Conservation (phyloP, 2,329 filamentous ascomycete species). For the Boeremia lycopersici region DNA sequence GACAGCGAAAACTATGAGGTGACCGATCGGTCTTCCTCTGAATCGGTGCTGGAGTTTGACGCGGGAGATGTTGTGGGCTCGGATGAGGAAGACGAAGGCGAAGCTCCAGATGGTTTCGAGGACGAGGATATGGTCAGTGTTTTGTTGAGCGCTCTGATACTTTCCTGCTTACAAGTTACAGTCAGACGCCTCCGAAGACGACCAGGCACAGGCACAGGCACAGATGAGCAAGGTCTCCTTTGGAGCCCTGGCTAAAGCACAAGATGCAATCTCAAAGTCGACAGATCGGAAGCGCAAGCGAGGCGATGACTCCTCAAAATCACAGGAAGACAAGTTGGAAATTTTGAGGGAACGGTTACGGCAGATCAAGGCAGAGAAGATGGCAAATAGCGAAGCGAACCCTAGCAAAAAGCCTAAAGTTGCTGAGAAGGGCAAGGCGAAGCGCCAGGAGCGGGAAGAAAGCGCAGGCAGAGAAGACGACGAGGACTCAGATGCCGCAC, state of each 20-base stretch:
- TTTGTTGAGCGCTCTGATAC: accelerated
- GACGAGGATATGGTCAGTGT: slow-evolving; percentile 38
- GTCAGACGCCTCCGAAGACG: slow-evolving; percentile 46
- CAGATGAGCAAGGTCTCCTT: slow-evolving; percentile 74
- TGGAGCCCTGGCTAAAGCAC: slow-evolving; percentile 85
- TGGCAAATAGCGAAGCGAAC: slow-evolving; percentile 28
- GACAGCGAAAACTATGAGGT: slow-evolving; percentile 49
- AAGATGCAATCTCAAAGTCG: slow-evolving; percentile 65
- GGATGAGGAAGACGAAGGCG: slow-evolving; percentile 38
- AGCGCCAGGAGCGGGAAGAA: slow-evolving; percentile 30
- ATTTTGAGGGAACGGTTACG: slow-evolving; percentile 52
- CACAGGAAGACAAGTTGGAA: slow-evolving; percentile 55
- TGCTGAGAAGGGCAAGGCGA: slow-evolving; percentile 9
- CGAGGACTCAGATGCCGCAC: slow-evolving; percentile 42
- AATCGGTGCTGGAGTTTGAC: slow-evolving; percentile 49
- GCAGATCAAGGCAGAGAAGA: slow-evolving; percentile 51
- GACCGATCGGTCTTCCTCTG: slow-evolving; percentile 47
- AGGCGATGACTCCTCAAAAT: slow-evolving; percentile 44
- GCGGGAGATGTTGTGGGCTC: slow-evolving; percentile 43
- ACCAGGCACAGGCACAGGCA: slow-evolving; percentile 52
- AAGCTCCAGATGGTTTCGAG: slow-evolving; percentile 12
- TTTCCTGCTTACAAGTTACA: slow-evolving; percentile 19
- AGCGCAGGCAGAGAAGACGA: slow-evolving; percentile 41
- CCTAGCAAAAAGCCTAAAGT: slow-evolving; percentile 25
- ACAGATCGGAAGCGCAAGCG: slow-evolving; percentile 51